These are phyloP conservation scores for Trichoderma arundinaceum DNA, from an alignment of 2,329 filamentous ascomycete species.

Conservation along the genomic window DNA sequence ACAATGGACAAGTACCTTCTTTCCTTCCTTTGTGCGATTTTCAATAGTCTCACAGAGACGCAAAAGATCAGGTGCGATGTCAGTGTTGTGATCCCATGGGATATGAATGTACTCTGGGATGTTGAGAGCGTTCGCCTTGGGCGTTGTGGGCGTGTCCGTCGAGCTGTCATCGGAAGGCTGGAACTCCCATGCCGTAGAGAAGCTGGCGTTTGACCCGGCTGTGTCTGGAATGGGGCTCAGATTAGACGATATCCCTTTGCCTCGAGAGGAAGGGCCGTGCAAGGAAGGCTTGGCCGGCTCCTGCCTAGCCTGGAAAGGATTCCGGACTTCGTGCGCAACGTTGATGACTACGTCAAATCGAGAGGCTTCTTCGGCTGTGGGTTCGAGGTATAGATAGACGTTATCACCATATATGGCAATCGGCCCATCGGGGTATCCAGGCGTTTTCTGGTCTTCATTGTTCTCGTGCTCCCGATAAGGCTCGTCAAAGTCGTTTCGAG, in stretches of 20 bases:
- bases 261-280: slow-evolving; percentile 23
- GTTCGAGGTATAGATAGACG: slow-evolving; percentile 80
- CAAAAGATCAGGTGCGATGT: slow-evolving; percentile 79
- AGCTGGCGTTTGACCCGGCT: slow-evolving; percentile 62
- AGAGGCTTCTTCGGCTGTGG: slow-evolving; percentile 76
- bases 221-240: slow-evolving; percentile 57
- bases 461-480: slow-evolving; percentile 70
- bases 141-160: slow-evolving; percentile 58
- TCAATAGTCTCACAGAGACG: slow-evolving; percentile 78
- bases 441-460: slow-evolving; percentile 79
- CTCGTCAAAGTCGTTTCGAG: slow-evolving; percentile 56
- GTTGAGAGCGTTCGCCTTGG: slow-evolving; percentile 57
- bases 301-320: slow-evolving; percentile 65
- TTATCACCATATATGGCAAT: slow-evolving; percentile 81
- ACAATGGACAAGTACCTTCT: slow-evolving; percentile 82
- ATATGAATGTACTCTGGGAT: slow-evolving; percentile 85
- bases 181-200: slow-evolving; percentile 66
- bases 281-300: slow-evolving; percentile 32
- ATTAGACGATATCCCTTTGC: slow-evolving; percentile 22
- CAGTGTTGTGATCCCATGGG: slow-evolving; percentile 87
- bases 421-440: slow-evolving; percentile 81
- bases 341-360: slow-evolving; percentile 85
- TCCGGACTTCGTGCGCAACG: slow-evolving; percentile 79
- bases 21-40: slow-evolving; percentile 71
- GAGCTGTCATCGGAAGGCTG: slow-evolving; percentile 48